phyloP scores from a whole-genome alignment of 495 filamentous ascomycete genomes.

The Penicillium turbatum region DNA sequence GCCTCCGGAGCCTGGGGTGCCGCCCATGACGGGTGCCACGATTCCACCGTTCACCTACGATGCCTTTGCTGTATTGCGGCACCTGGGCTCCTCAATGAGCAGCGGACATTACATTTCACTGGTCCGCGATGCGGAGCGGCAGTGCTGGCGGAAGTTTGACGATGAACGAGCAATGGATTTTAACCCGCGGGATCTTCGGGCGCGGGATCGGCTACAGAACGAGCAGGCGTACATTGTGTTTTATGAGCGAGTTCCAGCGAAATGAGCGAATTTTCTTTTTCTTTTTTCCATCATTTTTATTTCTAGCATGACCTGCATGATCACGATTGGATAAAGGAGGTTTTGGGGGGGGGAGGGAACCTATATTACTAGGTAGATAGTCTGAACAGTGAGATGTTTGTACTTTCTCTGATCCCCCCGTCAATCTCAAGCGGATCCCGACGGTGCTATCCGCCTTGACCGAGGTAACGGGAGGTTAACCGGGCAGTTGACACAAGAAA shows the following conservation, averaged over 20 bases:
- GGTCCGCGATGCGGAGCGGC: slow-evolving; percentile 56
- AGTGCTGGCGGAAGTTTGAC: slow-evolving; percentile 63
- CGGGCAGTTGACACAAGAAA: slow-evolving; percentile 6
- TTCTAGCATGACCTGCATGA: slow-evolving; percentile 9
- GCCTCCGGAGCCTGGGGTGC: slow-evolving; percentile 21
- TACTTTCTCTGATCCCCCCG: slow-evolving; percentile 8
- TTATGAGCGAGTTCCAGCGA: slow-evolving; percentile 53
- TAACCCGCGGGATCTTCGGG: slow-evolving; percentile 47
- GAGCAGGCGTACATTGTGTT: slow-evolving; percentile 68
- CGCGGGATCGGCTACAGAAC: slow-evolving; percentile 50
- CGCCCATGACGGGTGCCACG: slow-evolving; percentile 35
- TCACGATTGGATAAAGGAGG: slow-evolving; percentile 5
- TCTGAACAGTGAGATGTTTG: background rate
- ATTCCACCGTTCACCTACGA: slow-evolving; percentile 66
- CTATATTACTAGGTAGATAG: slow-evolving; percentile 10
- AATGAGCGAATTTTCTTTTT: slow-evolving; percentile 38
- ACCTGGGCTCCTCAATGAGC: slow-evolving; percentile 58
- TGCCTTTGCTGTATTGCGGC: slow-evolving; percentile 66
- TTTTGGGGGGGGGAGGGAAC: too few species aligned
- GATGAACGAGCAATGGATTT: slow-evolving; percentile 58
- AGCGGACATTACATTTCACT: slow-evolving; percentile 69
- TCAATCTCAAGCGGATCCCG: slow-evolving; percentile 21
- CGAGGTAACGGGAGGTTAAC: slow-evolving; percentile 22
- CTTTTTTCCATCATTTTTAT: too few species aligned
- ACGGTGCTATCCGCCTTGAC: slow-evolving; percentile 14